Conservation (phyloP, 2,329 filamentous ascomycete genomes). For the Colletotrichum sojae region DNA sequence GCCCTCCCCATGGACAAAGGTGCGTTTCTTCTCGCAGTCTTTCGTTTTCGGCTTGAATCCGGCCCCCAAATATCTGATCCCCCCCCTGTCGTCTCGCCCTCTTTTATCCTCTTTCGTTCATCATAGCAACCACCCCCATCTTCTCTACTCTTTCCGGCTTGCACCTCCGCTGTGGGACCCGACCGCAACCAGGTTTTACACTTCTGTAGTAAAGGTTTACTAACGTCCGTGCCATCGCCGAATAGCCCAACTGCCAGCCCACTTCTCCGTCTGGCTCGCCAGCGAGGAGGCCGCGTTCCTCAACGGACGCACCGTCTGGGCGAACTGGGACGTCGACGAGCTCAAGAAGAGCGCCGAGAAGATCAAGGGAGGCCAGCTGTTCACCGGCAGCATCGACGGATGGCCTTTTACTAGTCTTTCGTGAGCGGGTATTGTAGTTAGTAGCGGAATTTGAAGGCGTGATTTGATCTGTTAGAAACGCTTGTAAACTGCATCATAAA, state of each 20-base stretch:
- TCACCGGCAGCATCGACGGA: constrained; percentile 31
- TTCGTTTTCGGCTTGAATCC: neutral
- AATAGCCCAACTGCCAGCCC: constrained; percentile 53
- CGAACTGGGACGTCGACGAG: constrained; percentile 67
- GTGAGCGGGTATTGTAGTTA: neutral
- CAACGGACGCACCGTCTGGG: constrained; percentile 61
- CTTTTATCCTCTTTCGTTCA: neutral
- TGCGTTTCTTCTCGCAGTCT: constrained; percentile 8
- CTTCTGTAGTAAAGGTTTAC: neutral
- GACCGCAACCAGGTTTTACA: constrained; percentile 1
- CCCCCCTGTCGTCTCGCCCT: neutral
- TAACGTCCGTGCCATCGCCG: constrained; percentile 30
- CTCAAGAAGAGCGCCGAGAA: constrained; percentile 50
- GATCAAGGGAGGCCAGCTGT: constrained; percentile 25
- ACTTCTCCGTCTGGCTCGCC: constrained; percentile 61
- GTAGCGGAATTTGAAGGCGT: no score
- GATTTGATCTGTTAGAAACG: no score
- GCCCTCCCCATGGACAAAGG: constrained; percentile 43
- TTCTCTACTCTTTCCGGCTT: constrained; percentile 6
- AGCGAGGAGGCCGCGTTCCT: constrained; percentile 62
- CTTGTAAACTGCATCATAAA: no score
- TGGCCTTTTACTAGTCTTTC: constrained; percentile 29
- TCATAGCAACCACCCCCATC: neutral
- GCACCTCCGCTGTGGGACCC: constrained; percentile 14
- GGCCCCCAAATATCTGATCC: neutral